Evolutionary conservation across 495 filamentous ascomycete genomes (phyloP).

Genomic region (Neurospora sp.): DNA sequence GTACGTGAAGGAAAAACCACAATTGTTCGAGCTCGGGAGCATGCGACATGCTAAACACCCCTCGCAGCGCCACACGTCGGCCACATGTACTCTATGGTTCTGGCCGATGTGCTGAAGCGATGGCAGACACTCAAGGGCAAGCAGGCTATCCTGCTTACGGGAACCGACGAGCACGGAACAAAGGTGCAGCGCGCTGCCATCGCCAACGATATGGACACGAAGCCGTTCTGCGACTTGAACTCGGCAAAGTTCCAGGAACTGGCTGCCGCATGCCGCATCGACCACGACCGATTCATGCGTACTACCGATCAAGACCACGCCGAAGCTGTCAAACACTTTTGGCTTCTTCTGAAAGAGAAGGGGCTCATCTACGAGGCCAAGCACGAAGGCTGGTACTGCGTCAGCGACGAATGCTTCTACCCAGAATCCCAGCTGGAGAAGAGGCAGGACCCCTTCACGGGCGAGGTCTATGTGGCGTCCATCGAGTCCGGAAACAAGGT

Average conservation of each 20-base stretch:
- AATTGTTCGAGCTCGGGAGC: background rate
- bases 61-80: constrained; percentile 78
- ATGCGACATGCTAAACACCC: constrained; percentile 11
- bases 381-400: constrained; percentile 93
- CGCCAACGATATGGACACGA: constrained; percentile 42
- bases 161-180: constrained; percentile 97
- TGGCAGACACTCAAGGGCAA: constrained; percentile 72
- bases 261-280: constrained; percentile 55
- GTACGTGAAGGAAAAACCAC: constrained; percentile 34
- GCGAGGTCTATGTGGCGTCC: constrained; percentile 70
- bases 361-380: constrained; percentile 77
- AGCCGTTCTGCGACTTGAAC: constrained; percentile 48
- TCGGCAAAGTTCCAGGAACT: constrained; percentile 58
- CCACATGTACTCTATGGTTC: constrained; percentile 85
- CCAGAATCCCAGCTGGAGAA: constrained; percentile 63
- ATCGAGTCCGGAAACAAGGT: constrained; percentile 84
- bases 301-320: constrained; percentile 77
- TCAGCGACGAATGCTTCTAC: constrained; percentile 95
- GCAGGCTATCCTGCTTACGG: constrained; percentile 68
- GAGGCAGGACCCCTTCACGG: constrained; percentile 67
- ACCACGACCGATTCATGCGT: constrained; percentile 77
- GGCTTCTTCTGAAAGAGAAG: constrained; percentile 62
- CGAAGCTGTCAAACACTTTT: constrained; percentile 84
- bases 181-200: constrained; percentile 87
- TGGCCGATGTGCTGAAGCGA: constrained; percentile 84